Conservation (phyloP, 352 stramenopile species). For the Phytophthora citrophthora region DNA sequence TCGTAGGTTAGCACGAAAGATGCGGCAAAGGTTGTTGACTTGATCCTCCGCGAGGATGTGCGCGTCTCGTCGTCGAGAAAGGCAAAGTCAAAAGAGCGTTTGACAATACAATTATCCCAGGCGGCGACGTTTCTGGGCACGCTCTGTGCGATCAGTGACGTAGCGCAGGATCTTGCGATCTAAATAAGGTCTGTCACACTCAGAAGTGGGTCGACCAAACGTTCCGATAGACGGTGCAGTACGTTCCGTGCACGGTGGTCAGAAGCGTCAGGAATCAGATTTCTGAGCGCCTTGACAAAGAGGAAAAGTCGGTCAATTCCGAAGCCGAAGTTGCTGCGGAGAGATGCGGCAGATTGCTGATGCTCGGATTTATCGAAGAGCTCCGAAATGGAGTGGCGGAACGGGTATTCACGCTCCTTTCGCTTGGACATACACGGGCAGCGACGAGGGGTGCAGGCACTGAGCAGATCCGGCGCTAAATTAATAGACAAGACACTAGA, state of each 20-base stretch:
- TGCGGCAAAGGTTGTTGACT: slow-evolving; percentile 2
- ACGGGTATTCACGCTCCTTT: slow-evolving; percentile 2
- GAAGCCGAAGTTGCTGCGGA: slow-evolving; percentile 6
- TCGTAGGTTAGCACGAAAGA: neutral
- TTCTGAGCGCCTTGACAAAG: slow-evolving; percentile 7
- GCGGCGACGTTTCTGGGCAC: neutral
- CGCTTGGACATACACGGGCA: neutral
- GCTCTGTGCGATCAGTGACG: neutral
- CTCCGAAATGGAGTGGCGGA: neutral
- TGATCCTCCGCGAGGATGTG: slow-evolving; percentile 6
- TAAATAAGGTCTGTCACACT: neutral
- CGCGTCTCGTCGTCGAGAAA: slow-evolving; percentile 7
- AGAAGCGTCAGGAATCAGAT: slow-evolving; percentile 13
- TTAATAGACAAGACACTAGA: neutral
- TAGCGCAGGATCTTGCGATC: neutral
- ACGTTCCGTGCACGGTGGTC: slow-evolving; percentile 5
- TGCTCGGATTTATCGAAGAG: slow-evolving; percentile 4
- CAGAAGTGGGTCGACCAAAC: neutral
- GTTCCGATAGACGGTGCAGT: slow-evolving; percentile 4
- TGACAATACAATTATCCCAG: slow-evolving; percentile 1
- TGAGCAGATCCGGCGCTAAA: neutral
- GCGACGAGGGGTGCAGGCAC: neutral
- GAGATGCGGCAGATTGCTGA: neutral
- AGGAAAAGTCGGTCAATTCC: neutral
- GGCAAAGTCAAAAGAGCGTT: slow-evolving; percentile 2